Evolutionary conservation across 2,329 filamentous ascomycete species (phyloP).

Genomic region (Claviceps fusiformis): DNA sequence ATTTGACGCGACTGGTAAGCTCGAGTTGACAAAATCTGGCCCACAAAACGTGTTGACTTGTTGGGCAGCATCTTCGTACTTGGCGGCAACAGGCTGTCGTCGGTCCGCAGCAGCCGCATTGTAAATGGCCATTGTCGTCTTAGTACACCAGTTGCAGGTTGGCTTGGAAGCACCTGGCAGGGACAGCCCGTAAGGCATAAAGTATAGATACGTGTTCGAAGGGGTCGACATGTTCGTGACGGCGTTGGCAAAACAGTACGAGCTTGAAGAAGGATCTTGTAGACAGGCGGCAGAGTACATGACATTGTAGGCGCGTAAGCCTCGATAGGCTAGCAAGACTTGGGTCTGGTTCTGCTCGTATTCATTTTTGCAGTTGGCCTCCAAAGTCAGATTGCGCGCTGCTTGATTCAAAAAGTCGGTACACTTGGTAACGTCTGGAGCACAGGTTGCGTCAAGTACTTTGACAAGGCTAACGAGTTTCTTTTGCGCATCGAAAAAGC

Average conservation of each 20-base stretch:
- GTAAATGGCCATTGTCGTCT: constrained; percentile 72
- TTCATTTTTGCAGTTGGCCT: constrained; percentile 58
- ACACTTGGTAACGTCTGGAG: constrained; percentile 53
- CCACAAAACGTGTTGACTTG: constrained; percentile 58
- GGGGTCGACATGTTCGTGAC: constrained; percentile 61
- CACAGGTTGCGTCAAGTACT: constrained; percentile 68
- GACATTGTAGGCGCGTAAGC: constrained; percentile 62
- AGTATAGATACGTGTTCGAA: constrained; percentile 71
- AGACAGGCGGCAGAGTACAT: constrained; percentile 74
- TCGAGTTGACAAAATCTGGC: constrained; percentile 40
- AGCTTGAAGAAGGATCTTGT: constrained; percentile 46
- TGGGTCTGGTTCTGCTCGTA: constrained; percentile 51
- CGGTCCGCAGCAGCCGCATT: constrained; percentile 53
- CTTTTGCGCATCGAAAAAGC: constrained; percentile 69
- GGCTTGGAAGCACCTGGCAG: constrained; percentile 57
- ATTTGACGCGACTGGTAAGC: constrained; percentile 26
- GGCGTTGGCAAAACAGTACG: constrained; percentile 75
- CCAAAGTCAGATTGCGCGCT: constrained; percentile 48
- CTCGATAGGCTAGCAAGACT: constrained; percentile 61
- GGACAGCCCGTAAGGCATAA: constrained; percentile 61
- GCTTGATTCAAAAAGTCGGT: constrained; percentile 47
- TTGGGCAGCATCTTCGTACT: constrained; percentile 58
- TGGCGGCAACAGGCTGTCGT: constrained; percentile 50
- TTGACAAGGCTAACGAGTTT: constrained; percentile 60
- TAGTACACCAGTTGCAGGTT: constrained; percentile 61